A percentile compares a stretch with the other conserved stretches of the same genome.
These are phyloP conservation scores for Haplosporangium sp. DNA, from an alignment of 371 early-diverging fungal species.

Conservation along the genomic window DNA sequence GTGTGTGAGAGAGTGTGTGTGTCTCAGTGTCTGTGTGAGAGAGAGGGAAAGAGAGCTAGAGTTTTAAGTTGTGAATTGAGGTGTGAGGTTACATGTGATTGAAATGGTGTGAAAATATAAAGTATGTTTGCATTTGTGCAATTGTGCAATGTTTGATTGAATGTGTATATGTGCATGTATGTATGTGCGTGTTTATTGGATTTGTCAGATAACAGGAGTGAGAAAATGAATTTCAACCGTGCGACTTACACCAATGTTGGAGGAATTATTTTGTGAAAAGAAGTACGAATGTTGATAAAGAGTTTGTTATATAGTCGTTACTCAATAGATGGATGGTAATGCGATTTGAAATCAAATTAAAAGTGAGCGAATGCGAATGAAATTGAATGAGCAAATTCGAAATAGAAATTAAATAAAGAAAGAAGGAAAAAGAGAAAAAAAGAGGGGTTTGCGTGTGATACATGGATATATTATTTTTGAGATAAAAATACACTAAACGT, in stretches of 20 bases:
- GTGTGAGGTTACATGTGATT: background rate
- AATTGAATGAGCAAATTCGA: background rate
- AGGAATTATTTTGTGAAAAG: background rate
- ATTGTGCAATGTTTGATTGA: background rate
- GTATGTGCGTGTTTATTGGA: slow-evolving; percentile 3
- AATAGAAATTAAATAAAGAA: slow-evolving; percentile 1
- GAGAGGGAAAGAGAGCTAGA: too few relatives aligned
- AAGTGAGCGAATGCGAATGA: background rate
- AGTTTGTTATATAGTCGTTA: background rate
- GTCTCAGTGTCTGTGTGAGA: too few relatives aligned
- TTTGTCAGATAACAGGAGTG: background rate
- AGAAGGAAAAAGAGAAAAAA: background rate
- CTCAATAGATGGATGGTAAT: background rate
- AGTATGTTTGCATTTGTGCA: background rate
- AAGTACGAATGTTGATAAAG: background rate
- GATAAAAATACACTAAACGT: too few relatives aligned
- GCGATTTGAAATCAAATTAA: too few relatives aligned
- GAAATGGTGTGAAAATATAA: background rate
- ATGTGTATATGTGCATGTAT: slow-evolving; percentile 2
- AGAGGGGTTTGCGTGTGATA: background rate
- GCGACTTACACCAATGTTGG: slow-evolving; percentile 2
- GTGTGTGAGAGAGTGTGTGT: too few relatives aligned
- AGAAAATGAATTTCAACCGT: background rate
- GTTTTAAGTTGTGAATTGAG: background rate
- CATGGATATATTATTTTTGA: background rate